phyloP scores from a whole-genome alignment of 139 green algal genomes.

The Bryopsis sp. region DNA sequence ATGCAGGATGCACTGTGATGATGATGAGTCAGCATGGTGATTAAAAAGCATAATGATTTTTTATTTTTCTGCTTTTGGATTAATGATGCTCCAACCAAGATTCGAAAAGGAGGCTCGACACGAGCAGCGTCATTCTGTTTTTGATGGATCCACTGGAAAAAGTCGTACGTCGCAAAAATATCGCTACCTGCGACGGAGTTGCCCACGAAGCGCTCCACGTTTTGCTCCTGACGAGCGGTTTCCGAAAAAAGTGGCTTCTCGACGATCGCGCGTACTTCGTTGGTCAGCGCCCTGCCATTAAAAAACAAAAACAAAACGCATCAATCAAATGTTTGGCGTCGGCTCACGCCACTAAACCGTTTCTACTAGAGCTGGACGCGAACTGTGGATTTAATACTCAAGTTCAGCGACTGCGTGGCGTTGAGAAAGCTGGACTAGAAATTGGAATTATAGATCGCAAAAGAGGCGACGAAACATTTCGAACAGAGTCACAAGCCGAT shows the following conservation, averaged over 20 bases:
- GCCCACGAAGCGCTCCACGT: slow-evolving; percentile 6
- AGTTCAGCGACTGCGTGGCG: too few relatives aligned
- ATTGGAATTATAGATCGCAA: too few relatives aligned
- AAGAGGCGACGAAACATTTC: too few relatives aligned
- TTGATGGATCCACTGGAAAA: neutral
- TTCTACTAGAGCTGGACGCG: too few relatives aligned
- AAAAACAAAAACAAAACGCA: too few relatives aligned
- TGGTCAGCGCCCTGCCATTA: too few relatives aligned
- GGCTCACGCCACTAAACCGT: too few relatives aligned
- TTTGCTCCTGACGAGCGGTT: slow-evolving; percentile 11
- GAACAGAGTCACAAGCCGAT: too few relatives aligned
- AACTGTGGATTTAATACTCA: too few relatives aligned
- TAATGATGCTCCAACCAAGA: neutral
- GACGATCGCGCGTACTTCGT: slow-evolving; percentile 1
- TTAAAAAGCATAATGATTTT: neutral
- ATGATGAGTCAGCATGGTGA: neutral
- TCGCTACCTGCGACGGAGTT: slow-evolving; percentile 10
- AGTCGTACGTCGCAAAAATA: neutral
- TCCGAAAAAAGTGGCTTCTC: slow-evolving; percentile 5
- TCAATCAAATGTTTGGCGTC: too few relatives aligned
- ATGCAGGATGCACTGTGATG: neutral
- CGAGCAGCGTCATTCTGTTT: neutral
- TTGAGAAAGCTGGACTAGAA: too few relatives aligned
- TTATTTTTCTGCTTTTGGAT: neutral
- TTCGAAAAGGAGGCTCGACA: neutral